Evolutionary conservation across 139 green algal species (phyloP).

Genomic region (Zygnema circumcarinatum): DNA sequence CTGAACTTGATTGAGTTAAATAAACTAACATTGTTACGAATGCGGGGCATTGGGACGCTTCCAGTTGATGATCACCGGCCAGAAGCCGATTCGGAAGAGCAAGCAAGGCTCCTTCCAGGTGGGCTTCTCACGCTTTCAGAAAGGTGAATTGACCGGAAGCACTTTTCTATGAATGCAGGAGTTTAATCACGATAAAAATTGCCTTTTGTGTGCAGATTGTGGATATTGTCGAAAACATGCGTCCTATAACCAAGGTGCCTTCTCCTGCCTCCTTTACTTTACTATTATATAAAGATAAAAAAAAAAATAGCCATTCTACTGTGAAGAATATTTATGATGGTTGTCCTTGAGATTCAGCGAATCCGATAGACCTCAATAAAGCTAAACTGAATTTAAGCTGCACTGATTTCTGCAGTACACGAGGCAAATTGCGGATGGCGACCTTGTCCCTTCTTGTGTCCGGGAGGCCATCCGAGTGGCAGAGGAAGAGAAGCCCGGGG

Average conservation of each 20-base stretch:
- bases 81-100: constrained; percentile 66
- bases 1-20: no score
- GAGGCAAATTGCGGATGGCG: constrained; percentile 61
- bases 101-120: constrained; percentile 63
- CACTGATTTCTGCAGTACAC: constrained; percentile 30
- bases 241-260: constrained; percentile 56
- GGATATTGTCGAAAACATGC: constrained; percentile 54
- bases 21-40: no score
- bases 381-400: no score
- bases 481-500: constrained; percentile 62
- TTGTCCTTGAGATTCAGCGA: no score
- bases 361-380: no score
- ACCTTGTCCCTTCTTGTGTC: constrained; percentile 56
- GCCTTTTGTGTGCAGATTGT: no score
- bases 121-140: neutral
- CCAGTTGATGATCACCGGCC: constrained; percentile 63
- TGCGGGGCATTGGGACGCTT: neutral
- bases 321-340: no score
- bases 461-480: constrained; percentile 55
- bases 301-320: no score
- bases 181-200: no score
- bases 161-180: no score
- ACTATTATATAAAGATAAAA: constrained; percentile 1
- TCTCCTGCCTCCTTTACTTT: neutral
- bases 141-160: no score